Percentiles rank a stretch among this genome's conserved stretches.
These are phyloP conservation scores for Helotiales sp. DNA, from an alignment of 2,329 filamentous ascomycete genomes.

Conservation along the genomic window DNA sequence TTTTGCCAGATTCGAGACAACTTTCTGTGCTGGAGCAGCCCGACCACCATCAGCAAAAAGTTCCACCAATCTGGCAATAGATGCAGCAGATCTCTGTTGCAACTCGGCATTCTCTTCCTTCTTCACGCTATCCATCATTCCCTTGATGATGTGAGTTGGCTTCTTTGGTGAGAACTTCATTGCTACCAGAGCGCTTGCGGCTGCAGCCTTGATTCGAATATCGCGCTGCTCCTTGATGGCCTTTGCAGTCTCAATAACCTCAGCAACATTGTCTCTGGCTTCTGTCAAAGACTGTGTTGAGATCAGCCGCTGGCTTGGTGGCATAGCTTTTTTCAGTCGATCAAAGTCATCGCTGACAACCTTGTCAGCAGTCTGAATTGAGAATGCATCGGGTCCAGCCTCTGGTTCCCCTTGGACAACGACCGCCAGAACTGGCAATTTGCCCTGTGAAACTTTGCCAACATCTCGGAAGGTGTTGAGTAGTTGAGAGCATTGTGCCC, in stretches of 20 bases:
- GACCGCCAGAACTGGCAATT: constrained; percentile 81
- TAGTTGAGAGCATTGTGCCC: constrained; percentile 89
- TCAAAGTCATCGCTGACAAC: constrained; percentile 87
- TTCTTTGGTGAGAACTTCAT: constrained; percentile 90
- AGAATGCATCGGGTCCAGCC: constrained; percentile 92
- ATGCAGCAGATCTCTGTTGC: constrained; percentile 83
- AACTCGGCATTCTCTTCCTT: constrained; percentile 89
- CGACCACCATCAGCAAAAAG: constrained; percentile 82
- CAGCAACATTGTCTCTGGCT: constrained; percentile 70
- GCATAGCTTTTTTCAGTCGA: constrained; percentile 83
- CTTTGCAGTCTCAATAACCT: constrained; percentile 80
- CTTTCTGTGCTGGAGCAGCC: constrained; percentile 88
- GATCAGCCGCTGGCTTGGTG: constrained; percentile 85
- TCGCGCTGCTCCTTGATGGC: constrained; percentile 81
- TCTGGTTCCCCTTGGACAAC: constrained; percentile 93
- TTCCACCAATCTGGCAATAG: constrained; percentile 84
- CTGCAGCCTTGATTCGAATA: constrained; percentile 82
- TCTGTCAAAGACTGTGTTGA: constrained; percentile 80
- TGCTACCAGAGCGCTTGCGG: constrained; percentile 87
- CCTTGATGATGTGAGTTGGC: constrained; percentile 89
- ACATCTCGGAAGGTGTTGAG: constrained; percentile 91
- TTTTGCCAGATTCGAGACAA: constrained; percentile 93
- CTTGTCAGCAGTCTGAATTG: constrained; percentile 84
- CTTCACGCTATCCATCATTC: constrained; percentile 98
- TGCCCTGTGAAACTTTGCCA: constrained; percentile 76